These are phyloP conservation scores for Pythium sukuiense DNA, from an alignment of 352 stramenopile species.

Conservation along the genomic window DNA sequence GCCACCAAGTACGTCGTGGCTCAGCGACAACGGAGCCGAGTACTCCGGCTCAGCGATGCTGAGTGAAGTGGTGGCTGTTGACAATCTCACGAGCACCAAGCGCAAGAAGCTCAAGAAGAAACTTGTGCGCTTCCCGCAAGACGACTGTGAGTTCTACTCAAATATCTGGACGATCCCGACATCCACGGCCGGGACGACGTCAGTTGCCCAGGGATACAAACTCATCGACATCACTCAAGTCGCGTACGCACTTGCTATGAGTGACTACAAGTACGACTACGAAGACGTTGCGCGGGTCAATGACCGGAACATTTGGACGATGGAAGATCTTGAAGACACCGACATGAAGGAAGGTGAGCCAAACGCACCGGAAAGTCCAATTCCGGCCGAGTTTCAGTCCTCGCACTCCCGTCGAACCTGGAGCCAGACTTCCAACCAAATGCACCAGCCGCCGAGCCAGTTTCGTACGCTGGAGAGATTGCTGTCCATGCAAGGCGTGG, in stretches of 20 bases:
- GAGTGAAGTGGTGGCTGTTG: not conserved
- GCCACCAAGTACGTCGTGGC: not conserved
- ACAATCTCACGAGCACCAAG: conserved; percentile 25
- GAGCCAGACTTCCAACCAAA: conserved; percentile 19
- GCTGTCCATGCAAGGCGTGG: conserved; percentile 30
- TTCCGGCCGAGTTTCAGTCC: conserved; percentile 1
- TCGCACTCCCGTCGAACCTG: conserved; percentile 2
- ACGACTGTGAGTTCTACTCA: conserved; percentile 79
- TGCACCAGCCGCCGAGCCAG: conserved; percentile 24
- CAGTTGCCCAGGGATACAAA: conserved; percentile 31
- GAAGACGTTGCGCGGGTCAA: conserved; percentile 13
- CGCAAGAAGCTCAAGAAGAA: conserved; percentile 42
- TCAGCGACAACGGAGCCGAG: not conserved
- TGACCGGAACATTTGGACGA: conserved; percentile 57
- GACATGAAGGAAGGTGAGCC: not conserved
- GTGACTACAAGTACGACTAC: conserved; percentile 75
- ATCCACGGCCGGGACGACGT: conserved; percentile 15
- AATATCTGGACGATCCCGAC: conserved; percentile 63
- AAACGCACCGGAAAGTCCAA: not conserved
- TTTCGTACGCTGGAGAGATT: conserved; percentile 31
- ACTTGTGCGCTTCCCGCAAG: conserved; percentile 33
- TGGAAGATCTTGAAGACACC: conserved; percentile 22
- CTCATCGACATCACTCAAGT: conserved; percentile 79
- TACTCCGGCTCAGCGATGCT: not conserved
- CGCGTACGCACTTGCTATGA: conserved; percentile 63